Conservation (phyloP, 139 green algal species). For the Choricystis sp. region DNA sequence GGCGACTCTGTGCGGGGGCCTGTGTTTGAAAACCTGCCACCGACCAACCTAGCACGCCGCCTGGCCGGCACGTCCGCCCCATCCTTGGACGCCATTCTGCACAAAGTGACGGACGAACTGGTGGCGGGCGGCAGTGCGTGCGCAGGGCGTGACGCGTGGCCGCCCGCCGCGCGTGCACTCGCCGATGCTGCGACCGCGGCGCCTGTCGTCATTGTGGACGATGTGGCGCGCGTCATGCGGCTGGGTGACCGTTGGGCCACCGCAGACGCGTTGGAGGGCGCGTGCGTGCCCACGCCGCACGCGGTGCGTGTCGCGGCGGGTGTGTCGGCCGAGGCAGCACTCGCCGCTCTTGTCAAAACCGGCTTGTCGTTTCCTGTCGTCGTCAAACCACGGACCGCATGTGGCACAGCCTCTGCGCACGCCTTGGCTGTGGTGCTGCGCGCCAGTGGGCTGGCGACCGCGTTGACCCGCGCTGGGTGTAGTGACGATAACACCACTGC, state of each 20-base stretch:
- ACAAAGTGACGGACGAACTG: not conserved
- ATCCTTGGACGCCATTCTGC: not conserved
- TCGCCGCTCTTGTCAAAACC: no score
- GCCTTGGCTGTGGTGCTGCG: not conserved
- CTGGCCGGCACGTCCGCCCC: not conserved
- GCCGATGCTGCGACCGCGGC: no score
- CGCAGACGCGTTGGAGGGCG: not conserved
- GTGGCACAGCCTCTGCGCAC: not conserved
- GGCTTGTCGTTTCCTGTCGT: no score
- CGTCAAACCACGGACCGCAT: not conserved
- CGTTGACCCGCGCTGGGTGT: no score
- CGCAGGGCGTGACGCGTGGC: not conserved
- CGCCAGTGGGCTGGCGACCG: no score
- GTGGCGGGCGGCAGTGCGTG: not conserved
- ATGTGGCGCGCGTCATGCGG: not conserved
- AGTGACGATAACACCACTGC: no score
- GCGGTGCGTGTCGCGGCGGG: not conserved
- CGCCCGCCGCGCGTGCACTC: not conserved
- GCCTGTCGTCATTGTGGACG: not conserved
- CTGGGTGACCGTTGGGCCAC: not conserved
- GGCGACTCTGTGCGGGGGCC: no score
- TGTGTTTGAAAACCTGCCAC: no score
- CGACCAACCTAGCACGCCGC: no score
- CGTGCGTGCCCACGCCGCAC: not conserved
- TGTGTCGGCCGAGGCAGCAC: no score